A percentile compares a stretch with the other conserved stretches of the same genome.
Conservation (phyloP, 192 early-diverging fungal genomes). For the Coemansia sp. region DNA sequence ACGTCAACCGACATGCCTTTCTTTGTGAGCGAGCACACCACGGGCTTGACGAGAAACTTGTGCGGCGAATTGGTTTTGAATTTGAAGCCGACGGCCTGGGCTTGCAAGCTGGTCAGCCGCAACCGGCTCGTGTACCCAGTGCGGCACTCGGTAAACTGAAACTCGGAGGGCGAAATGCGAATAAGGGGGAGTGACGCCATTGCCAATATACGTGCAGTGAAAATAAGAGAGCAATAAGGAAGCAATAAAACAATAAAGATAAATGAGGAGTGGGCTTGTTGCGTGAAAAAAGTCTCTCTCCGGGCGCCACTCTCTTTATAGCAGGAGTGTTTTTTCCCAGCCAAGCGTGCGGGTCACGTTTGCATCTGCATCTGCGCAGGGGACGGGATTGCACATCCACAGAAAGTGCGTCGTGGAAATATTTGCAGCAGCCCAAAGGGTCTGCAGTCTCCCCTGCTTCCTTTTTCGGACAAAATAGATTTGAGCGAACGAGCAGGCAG, state of each 20-base stretch:
- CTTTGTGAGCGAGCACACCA: conserved; percentile 50
- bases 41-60: conserved; percentile 60
- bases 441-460: neutral
- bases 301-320: neutral
- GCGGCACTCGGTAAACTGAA: conserved; percentile 49
- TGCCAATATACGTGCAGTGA: neutral
- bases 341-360: conserved; percentile 3
- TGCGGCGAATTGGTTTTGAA: conserved; percentile 63
- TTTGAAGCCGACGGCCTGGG: conserved; percentile 57
- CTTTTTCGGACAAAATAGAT: conserved; percentile 5
- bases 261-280: neutral
- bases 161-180: conserved; percentile 56
- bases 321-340: neutral
- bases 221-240: neutral
- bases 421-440: neutral
- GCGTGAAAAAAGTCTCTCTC: too few species aligned
- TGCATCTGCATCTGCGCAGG: neutral
- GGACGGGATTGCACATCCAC: neutral
- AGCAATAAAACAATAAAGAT: neutral
- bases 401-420: conserved; percentile 3
- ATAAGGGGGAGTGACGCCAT: conserved; percentile 44
- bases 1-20: conserved; percentile 53
- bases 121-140: conserved; percentile 52
- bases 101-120: conserved; percentile 49
- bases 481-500: neutral